Base-by-base conservation (phyloP, 116 monocot species). In the Dioscorea cayenensis region DNA sequence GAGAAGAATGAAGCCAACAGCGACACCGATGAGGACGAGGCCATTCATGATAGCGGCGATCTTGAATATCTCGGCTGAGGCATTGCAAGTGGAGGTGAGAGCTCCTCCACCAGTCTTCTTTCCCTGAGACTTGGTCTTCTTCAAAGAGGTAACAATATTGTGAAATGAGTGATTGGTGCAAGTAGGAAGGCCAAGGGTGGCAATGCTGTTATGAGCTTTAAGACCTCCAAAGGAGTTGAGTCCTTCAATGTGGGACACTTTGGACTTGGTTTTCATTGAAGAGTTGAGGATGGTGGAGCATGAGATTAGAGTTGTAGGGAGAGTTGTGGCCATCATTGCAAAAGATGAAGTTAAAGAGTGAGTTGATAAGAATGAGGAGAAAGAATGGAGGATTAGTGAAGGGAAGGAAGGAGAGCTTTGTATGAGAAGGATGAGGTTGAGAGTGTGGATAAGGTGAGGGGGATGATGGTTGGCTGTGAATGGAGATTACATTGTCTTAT, bases 41-140 rank as follows among this genome's bases (percentile, higher is more conserved):
- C 79, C 96, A 63, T 90, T 90, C 90, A 97, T 97, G 77, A 88
- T 92, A 1, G 82, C 84, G 2, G 96, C 96, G 43, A 97, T 97
- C 78, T 73, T 85, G 83, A 92, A 92, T 36, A 97, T 97, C 80
- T 97, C 96, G 0, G 23, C 85, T 0, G 86, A 79, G 14, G 92
- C 96, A 51, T 77, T 86, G 87, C 87, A 86, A 51, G 83, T 90
- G 5, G 90, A 89, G 23, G 88, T 82, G 64, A 92, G 67, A 3
- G 92, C 95, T 20, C 92, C 89, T 1, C 95, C 78, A n/a, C 71
- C 68, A 16, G 14, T 63, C 60, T 28, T 78, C 70, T 67, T 59
- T 28, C 74, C 68, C 23, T 6, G 3, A 27, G 74, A 22, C 6
- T 73, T 16, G 6, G 70, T 4, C 69, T 58, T 85, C 61, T 58